Evolutionary conservation across 495 filamentous ascomycete genomes (phyloP), one percentile per base, ranked within the genome.

Genomic region (Halenospora varia): DNA sequence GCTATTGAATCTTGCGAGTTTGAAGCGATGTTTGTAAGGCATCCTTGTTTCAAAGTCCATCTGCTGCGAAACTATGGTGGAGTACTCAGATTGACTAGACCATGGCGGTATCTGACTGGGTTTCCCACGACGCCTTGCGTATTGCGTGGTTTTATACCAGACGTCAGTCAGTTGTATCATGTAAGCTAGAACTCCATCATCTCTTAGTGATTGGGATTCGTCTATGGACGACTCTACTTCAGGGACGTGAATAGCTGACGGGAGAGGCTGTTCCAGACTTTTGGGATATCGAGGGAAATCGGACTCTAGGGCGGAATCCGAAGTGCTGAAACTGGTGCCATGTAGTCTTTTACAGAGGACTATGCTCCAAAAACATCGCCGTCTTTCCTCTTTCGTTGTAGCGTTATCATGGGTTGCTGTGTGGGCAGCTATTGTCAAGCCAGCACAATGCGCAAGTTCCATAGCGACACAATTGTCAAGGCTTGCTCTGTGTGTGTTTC

Each of bases 341-440:
- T 79, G 76, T 1, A 79, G 68, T 22, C 72, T 65, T 46, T 75
- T 77, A 22, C 77, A 64, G 4, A 79, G 67, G 55, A 70, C 77
- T 18, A 79, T 71, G 18, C 75, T 75, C 76, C 76, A 79, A 29
- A 77, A 79, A 47, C 76, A 79, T 25, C 76, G 64, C 29, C 75
- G 58, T 24, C 76, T 69, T 51, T 79, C 76, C 56, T 77, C 76
- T 10, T 68, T 72, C 11, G 59, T 8, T 64, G 45, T 1, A 41
- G 49, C 18, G 61, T 66, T 10, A 66, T 53, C 10, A 48, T n/a
- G 2, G 56, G 18, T 10, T 68, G 63, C 15, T 68, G 56, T 57
- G 76, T 74, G 2, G 61, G 62, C 2, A 65, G n/a, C n/a, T n/a
- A n/a, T n/a, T n/a, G n/a, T 72, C 10, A 79, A 62, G 53, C 73